Conservation (phyloP, 805 yeast genomes). For the Kodamaea restingae region DNA sequence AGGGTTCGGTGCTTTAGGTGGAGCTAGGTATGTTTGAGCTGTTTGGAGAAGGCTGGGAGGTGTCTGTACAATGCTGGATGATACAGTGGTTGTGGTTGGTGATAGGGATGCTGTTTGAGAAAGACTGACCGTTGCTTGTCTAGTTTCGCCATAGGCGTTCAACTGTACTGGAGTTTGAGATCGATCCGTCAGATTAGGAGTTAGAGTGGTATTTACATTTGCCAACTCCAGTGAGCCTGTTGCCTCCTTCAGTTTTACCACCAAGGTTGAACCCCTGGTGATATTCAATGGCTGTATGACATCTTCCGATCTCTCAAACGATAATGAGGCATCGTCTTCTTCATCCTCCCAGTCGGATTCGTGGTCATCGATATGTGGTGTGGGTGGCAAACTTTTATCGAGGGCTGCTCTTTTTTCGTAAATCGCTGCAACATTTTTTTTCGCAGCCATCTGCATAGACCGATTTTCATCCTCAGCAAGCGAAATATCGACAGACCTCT, state of each 20-base stretch:
- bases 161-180: too few species aligned
- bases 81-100: too few species aligned
- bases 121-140: too few species aligned
- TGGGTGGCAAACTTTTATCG: constrained; percentile 10
- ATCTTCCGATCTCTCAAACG: constrained; percentile 7
- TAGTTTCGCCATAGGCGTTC: too few species aligned
- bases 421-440: background rate
- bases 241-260: too few species aligned
- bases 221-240: too few species aligned
- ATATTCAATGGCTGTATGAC: constrained; percentile 15
- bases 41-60: background rate
- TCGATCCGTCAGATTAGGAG: too few species aligned
- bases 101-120: too few species aligned
- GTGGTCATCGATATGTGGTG: constrained; percentile 3
- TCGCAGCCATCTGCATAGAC: background rate
- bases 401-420: background rate
- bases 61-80: too few species aligned
- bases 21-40: background rate
- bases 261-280: constrained; percentile 9
- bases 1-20: constrained; percentile 1
- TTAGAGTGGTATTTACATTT: too few species aligned
- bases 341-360: constrained; percentile 11
- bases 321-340: background rate
- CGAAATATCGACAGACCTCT: constrained; percentile 21
- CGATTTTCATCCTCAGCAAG: constrained; percentile 3